Conservation (phyloP, 2,329 filamentous ascomycete genomes). For the Curvularia eragrostidis region DNA sequence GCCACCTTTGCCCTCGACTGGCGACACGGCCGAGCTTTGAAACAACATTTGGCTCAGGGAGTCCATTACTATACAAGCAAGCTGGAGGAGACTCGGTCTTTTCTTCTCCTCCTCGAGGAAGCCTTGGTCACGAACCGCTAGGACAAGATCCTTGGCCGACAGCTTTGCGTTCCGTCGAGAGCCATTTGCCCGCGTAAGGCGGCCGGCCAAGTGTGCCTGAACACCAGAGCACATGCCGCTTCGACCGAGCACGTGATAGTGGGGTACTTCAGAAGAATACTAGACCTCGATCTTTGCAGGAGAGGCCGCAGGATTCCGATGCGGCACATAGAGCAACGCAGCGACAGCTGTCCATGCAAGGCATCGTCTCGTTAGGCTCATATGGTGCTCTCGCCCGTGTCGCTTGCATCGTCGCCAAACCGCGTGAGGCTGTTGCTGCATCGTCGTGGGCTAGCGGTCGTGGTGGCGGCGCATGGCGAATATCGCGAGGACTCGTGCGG, state of each 20-base stretch:
- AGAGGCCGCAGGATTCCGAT: conserved; percentile 2
- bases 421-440: conserved; percentile 28
- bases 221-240: background rate
- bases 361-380: conserved; percentile 1
- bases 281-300: conserved; percentile 3
- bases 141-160: background rate
- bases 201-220: background rate
- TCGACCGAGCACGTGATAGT: conserved; percentile 8
- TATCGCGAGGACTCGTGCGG: conserved; percentile 15
- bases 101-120: background rate
- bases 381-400: conserved; percentile 18
- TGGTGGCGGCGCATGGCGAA: conserved; percentile 32
- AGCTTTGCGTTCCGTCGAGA: background rate
- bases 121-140: background rate
- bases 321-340: background rate
- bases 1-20: background rate
- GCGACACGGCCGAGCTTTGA: conserved; percentile 18
- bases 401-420: conserved; percentile 23
- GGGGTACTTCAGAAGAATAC: conserved; percentile 2
- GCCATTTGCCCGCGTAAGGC: background rate
- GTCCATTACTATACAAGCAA: background rate
- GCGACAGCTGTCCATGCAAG: conserved; percentile 21
- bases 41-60: conserved; percentile 18
- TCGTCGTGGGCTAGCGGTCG: conserved; percentile 28
- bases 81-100: conserved; percentile 1